phyloP scores from a whole-genome alignment of 495 filamentous ascomycete species.

The Usnea hakonensis region DNA sequence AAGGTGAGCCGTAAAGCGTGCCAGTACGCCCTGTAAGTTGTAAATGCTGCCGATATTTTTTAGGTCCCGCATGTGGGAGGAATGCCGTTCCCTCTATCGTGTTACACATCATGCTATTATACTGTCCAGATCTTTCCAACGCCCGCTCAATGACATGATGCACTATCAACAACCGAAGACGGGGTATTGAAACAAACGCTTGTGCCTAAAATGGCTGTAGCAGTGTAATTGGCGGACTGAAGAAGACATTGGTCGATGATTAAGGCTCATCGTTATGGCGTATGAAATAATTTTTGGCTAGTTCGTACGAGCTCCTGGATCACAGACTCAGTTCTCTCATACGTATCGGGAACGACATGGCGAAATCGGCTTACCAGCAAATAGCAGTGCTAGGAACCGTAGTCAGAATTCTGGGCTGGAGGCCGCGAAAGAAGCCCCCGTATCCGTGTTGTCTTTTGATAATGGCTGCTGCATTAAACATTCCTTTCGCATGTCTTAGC shows the following conservation, averaged over 20 bases:
- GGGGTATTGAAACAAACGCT: slow-evolving; percentile 12
- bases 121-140: slow-evolving; percentile 9
- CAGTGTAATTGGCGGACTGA: not conserved
- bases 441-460: slow-evolving; percentile 79
- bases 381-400: slow-evolving; percentile 98
- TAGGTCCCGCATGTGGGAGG: slow-evolving; percentile 2
- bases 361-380: slow-evolving; percentile 70
- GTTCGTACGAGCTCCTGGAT: slow-evolving; percentile 64
- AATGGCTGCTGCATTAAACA: slow-evolving; percentile 72
- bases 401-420: slow-evolving; percentile 84
- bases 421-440: slow-evolving; percentile 82
- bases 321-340: slow-evolving; percentile 44
- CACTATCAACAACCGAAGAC: slow-evolving; percentile 14
- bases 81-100: slow-evolving; percentile 13
- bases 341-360: not conserved
- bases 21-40: slow-evolving; percentile 8
- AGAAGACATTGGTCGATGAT: not conserved
- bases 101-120: slow-evolving; percentile 14
- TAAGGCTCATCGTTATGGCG: slow-evolving; percentile 24
- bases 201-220: not conserved
- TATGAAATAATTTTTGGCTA: slow-evolving; percentile 71
- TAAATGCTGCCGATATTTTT: slow-evolving; percentile 15
- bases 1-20: not conserved
- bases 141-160: slow-evolving; percentile 16
- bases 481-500: slow-evolving; percentile 74